phyloP scores from a whole-genome alignment of 2,329 filamentous ascomycete genomes.

The Trichoderma citrinoviride region DNA sequence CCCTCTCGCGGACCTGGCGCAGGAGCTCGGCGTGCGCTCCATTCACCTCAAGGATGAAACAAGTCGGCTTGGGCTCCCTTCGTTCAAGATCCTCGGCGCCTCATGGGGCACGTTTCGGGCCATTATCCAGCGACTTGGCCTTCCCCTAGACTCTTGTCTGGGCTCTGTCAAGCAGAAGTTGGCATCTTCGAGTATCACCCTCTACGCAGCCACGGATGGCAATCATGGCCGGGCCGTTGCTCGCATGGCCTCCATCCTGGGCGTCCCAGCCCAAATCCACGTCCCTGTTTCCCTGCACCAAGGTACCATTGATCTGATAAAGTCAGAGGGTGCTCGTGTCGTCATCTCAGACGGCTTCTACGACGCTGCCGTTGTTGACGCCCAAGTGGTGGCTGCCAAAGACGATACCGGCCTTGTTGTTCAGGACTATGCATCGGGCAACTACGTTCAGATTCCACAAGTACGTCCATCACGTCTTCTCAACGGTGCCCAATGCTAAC shows the following conservation, averaged over 20 bases:
- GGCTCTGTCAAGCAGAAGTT: constrained; percentile 41
- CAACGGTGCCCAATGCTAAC: neutral
- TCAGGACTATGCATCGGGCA: constrained; percentile 66
- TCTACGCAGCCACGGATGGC: constrained; percentile 69
- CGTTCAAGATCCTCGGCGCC: constrained; percentile 78
- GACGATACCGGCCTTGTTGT: constrained; percentile 53
- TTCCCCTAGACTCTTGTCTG: constrained; percentile 44
- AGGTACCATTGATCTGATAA: constrained; percentile 54
- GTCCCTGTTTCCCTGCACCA: constrained; percentile 59
- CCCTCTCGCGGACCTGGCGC: constrained; percentile 52
- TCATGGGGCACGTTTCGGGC: constrained; percentile 68
- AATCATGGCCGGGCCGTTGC: constrained; percentile 75
- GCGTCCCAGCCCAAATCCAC: constrained; percentile 55
- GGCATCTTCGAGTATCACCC: constrained; percentile 33
- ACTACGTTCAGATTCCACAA: constrained; percentile 63
- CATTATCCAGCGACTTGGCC: constrained; percentile 44
- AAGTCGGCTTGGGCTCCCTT: constrained; percentile 63
- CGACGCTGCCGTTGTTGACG: constrained; percentile 57
- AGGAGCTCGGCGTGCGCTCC: constrained; percentile 53
- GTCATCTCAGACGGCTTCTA: constrained; percentile 58
- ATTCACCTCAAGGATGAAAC: constrained; percentile 72
- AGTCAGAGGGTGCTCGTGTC: constrained; percentile 61
- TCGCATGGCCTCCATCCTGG: constrained; percentile 61
- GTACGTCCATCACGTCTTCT: constrained; percentile 32
- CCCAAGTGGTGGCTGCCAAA: constrained; percentile 42